These are phyloP conservation scores for Agaricus blazei DNA, from an alignment of 768 basidiomycete species.

Conservation along the genomic window DNA sequence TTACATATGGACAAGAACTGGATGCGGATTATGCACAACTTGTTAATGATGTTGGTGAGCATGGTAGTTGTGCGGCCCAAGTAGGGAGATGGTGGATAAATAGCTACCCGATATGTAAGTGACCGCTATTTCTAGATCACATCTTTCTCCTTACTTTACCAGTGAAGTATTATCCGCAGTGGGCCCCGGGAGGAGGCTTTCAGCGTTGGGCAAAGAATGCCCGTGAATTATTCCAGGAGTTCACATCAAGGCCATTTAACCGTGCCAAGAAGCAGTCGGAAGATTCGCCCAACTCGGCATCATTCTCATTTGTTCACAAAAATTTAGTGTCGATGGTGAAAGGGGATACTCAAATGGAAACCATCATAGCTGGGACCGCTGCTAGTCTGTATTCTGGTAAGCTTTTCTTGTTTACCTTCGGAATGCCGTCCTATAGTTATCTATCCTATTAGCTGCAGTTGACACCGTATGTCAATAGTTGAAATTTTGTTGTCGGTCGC, in stretches of 20 bases:
- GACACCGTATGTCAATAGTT: neutral
- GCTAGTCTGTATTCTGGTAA: neutral
- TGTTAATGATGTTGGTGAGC: neutral
- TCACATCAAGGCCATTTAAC: neutral
- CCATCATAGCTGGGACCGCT: neutral
- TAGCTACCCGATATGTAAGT: neutral
- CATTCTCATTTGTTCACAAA: conserved; percentile 1
- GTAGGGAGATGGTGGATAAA: neutral
- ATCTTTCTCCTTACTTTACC: neutral
- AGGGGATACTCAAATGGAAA: neutral
- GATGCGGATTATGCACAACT: neutral
- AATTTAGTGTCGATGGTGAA: neutral
- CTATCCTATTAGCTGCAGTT: neutral
- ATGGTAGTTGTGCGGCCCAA: neutral
- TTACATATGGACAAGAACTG: neutral
- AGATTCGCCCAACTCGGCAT: neutral
- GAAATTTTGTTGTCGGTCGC: neutral
- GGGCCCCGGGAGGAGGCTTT: conserved; percentile 1
- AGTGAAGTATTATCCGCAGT: neutral
- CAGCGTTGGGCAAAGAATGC: neutral
- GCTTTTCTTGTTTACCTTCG: neutral
- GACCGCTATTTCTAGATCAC: too few species aligned
- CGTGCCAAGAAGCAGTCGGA: neutral
- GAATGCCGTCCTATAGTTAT: neutral
- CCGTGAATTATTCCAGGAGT: neutral